Base-by-base conservation (phyloP, 2,329 filamentous ascomycete genomes). In the Botrytis hyacinthi region DNA sequence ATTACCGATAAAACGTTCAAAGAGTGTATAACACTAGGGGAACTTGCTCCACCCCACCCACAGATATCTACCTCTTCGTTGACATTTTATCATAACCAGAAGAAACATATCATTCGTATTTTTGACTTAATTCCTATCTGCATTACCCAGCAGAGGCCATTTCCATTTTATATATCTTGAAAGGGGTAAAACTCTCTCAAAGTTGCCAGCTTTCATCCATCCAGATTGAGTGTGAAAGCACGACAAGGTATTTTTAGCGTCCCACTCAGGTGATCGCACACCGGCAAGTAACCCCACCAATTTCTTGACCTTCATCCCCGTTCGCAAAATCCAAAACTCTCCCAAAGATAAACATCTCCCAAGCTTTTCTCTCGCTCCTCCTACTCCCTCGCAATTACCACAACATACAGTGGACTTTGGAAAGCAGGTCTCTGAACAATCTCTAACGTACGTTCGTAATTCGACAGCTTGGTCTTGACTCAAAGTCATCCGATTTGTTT, bases 281-380 rank as follows among this genome's bases (percentile, higher is more conserved):
- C 65, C 66, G 37, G 66, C 66, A 69, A 69, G 66, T 26, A 70
- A 76, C 74, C 74, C 75, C 75, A 73, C 72, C 75, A 73, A 76
- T 40, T 72, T 66, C 51, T 60, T 67, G 51, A 59, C 71, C 46
- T 60, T 68, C 71, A 72, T 60, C 61, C 48, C 54, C 71, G 63
- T 70, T 74, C 66, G 66, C 74, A 72, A 73, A 73, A 54, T 72
- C 71, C 71, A 60, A 72, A 69, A 68, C 71, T 59, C 71, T 46
- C 71, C 57, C 70, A 69, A 61, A 70, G 61, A 74, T 76, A 75
- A 74, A 75, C 72, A 75, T 69, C 75, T 70, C 70, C 74, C 65
- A 67, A 66, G 54, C 67, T 60, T 65, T 51, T 66, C 63, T 69
- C 37, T 42, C 66, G 35, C 51, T 65, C 63, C 40, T 72, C 54